A percentile compares a stretch with the other conserved stretches of the same genome.
Evolutionary conservation across 176 grass and related monocot species (phyloP).

Genomic region (Chrysopogon serrulatus): DNA sequence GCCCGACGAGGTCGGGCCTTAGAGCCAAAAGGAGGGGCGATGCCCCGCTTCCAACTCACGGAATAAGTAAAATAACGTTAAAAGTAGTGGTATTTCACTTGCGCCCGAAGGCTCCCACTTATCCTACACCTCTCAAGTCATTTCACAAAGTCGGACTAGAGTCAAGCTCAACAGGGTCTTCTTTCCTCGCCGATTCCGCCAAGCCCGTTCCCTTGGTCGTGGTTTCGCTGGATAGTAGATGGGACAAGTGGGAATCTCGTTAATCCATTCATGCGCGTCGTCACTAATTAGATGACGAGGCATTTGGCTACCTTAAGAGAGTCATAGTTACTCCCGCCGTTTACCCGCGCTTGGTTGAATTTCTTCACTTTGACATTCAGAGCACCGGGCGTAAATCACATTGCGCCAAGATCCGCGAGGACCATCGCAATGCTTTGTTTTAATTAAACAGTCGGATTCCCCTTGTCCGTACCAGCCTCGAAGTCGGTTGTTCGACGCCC

Average conservation of each 20-base stretch:
- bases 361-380: constrained; percentile 90
- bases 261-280: constrained; percentile 71
- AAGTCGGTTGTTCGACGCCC: too few relatives aligned
- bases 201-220: too few relatives aligned
- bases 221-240: too few relatives aligned
- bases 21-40: not conserved
- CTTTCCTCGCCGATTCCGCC: too few relatives aligned
- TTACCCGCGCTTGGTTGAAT: constrained; percentile 86
- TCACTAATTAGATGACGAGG: too few relatives aligned
- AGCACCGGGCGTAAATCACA: constrained; percentile 81
- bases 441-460: constrained; percentile 78
- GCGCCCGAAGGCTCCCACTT: not conserved
- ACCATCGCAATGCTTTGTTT: constrained; percentile 84
- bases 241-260: constrained; percentile 39
- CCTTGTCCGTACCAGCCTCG: constrained; percentile 72
- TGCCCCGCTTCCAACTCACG: constrained; percentile 41
- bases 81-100: constrained; percentile 72
- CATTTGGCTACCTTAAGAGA: constrained; percentile 59
- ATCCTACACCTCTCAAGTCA: too few relatives aligned
- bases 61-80: constrained; percentile 80
- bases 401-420: constrained; percentile 60
- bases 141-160: too few relatives aligned
- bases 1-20: not conserved
- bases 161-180: too few relatives aligned
- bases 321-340: constrained; percentile 50